Percentiles rank a stretch among this genome's conserved stretches.
Conservation (phyloP, 1,284 basidiomycete species). For the Xerocomus nothofagi region DNA sequence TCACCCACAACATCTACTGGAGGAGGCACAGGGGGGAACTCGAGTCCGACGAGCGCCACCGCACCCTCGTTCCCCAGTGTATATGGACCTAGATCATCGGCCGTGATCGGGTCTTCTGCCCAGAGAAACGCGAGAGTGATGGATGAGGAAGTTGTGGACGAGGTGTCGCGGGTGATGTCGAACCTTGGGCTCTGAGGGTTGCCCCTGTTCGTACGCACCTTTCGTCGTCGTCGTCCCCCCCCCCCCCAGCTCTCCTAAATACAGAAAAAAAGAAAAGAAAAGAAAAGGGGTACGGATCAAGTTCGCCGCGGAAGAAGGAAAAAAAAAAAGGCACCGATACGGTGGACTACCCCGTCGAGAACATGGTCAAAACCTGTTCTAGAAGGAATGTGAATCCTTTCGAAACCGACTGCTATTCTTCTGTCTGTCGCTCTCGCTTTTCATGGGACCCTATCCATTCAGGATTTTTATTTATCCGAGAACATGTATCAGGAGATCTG, state of each 20-base stretch:
- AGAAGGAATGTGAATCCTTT: slow-evolving; percentile 23
- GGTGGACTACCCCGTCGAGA: slow-evolving; percentile 25
- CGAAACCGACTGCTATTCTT: slow-evolving; percentile 20
- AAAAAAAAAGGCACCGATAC: slow-evolving; percentile 3
- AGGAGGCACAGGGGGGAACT: slow-evolving; percentile 63
- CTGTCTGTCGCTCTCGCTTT: slow-evolving; percentile 22
- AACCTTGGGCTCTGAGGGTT: slow-evolving; percentile 66
- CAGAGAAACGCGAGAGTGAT: slow-evolving; percentile 49
- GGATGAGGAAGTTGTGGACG: slow-evolving; percentile 65
- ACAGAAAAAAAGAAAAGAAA: not conserved
- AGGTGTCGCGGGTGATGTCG: slow-evolving; percentile 76
- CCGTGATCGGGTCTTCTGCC: slow-evolving; percentile 47
- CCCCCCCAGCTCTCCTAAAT: slow-evolving; percentile 10
- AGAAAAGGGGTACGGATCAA: slow-evolving; percentile 6
- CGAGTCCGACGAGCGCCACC: slow-evolving; percentile 70
- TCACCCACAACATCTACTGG: slow-evolving; percentile 75
- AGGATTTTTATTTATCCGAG: slow-evolving; percentile 37
- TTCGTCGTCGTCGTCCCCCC: slow-evolving; percentile 7
- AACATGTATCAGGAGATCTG: slow-evolving; percentile 29
- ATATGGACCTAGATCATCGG: slow-evolving; percentile 60
- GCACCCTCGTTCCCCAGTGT: slow-evolving; percentile 82
- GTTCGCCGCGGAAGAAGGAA: slow-evolving; percentile 11
- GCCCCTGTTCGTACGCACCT: slow-evolving; percentile 20
- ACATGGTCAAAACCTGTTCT: slow-evolving; percentile 21
- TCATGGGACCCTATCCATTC: slow-evolving; percentile 30